Evolutionary conservation across 163 green algal genomes (phyloP), one percentile per base, ranked within the genome.

Genomic region (Chlorella variabilis): DNA sequence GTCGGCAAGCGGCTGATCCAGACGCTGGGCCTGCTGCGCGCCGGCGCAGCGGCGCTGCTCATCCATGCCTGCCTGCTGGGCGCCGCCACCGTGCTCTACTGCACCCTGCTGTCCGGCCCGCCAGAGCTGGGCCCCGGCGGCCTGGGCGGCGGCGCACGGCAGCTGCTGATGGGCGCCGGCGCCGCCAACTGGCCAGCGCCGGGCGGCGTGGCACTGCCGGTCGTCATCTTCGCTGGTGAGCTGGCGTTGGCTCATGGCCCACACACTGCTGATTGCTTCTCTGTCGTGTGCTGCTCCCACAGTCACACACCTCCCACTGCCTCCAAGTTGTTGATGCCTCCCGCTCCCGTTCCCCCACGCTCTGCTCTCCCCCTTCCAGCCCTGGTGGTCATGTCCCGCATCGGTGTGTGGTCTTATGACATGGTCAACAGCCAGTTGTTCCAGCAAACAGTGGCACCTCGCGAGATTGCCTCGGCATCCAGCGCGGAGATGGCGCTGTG

Each of bases 341-440:
- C 15, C 45, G 11, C 45, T 54, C 45, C 15, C 45, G 11, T 23
- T 63, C 54, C 18, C 54, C 23, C 18, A 29, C 54, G 9, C 18
- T 63, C 38, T 61, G 56, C n/a, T 88, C 54, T 45, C 75, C 74
- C 25, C 86, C 56, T 88, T 88, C 70, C 71, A 69, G 71, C 34
- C 34, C 54, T 83, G 62, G 77, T 91, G 58, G 83, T 89, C 15
- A 63, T 87, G 34, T 91, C 87, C 5, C 85, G 87, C 25, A 61
- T 90, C 25, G 87, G 87, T 23, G 51, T 91, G 39, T 91, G 87
- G 88, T 75, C 56, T 38, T 91, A 83, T 51, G 88, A 92, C 49
- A 90, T 92, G 87, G 75, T 87, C 27, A 89, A 91, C 76, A 65
- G 83, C 0, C 88, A 92, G 65, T 71, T 92, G 17, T 90, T 92